Evolutionary conservation across 106 monocot genomes (phyloP).

Genomic region (Iris macrosiphon): DNA sequence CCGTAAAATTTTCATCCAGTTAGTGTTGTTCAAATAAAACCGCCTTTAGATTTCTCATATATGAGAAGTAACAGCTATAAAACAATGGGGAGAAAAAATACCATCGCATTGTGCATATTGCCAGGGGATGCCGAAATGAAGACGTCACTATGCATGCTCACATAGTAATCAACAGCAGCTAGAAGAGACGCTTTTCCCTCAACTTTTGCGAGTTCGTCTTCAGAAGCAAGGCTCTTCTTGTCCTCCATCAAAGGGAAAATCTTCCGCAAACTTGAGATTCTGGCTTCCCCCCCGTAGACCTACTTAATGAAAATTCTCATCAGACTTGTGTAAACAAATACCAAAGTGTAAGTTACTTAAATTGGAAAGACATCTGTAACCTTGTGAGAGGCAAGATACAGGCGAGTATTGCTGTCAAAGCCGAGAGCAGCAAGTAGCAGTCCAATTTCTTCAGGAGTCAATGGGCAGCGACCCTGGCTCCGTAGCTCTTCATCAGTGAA

Average conservation of each 20-base stretch:
- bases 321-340: background rate
- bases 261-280: slow-evolving; percentile 70
- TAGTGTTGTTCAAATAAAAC: background rate
- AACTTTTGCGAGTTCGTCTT: slow-evolving; percentile 66
- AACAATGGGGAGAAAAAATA: background rate
- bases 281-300: slow-evolving; percentile 92
- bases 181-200: slow-evolving; percentile 89
- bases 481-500: slow-evolving; percentile 88
- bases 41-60: background rate
- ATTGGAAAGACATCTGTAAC: slow-evolving; percentile 12
- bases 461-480: slow-evolving; percentile 72
- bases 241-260: slow-evolving; percentile 94
- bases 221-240: slow-evolving; percentile 82
- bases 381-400: slow-evolving; percentile 98
- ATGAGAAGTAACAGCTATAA: background rate
- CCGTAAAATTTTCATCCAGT: background rate
- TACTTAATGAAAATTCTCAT: background rate
- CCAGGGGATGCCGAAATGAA: slow-evolving; percentile 97
- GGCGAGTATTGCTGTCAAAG: slow-evolving; percentile 70
- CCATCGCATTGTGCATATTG: slow-evolving; percentile 97
- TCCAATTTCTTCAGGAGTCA: slow-evolving; percentile 95
- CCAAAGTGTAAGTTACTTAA: background rate
- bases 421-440: slow-evolving; percentile 80
- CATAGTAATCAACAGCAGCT: slow-evolving; percentile 90
- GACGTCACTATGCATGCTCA: slow-evolving; percentile 86